Conservation (phyloP, 306 rosid species). For the Begonia fuchsioides region DNA sequence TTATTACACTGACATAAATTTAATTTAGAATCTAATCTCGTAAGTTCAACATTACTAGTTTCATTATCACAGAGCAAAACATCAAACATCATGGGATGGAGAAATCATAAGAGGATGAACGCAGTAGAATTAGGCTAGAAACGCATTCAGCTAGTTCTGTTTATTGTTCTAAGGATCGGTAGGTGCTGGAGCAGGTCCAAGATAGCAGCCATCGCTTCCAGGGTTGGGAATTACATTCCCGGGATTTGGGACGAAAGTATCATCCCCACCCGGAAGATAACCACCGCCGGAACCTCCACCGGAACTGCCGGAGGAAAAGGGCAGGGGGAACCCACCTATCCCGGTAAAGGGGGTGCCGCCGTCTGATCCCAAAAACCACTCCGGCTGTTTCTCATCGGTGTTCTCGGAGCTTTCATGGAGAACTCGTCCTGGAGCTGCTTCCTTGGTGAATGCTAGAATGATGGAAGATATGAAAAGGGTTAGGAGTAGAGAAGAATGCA, state of each 20-base stretch:
- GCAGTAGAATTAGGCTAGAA: too few species aligned
- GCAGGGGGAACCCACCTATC: slow-evolving; percentile 40
- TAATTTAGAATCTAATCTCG: too few species aligned
- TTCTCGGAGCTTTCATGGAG: slow-evolving; percentile 8
- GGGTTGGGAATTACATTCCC: slow-evolving; percentile 54
- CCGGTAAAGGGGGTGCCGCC: slow-evolving; percentile 34
- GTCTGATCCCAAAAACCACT: slow-evolving; percentile 27
- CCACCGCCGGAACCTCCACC: slow-evolving; percentile 21
- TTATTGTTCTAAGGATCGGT: too few species aligned
- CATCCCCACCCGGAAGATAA: too few species aligned
- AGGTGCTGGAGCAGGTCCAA: too few species aligned
- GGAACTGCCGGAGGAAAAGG: slow-evolving; percentile 10
- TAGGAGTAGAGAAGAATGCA: too few species aligned
- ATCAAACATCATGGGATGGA: too few species aligned
- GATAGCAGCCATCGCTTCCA: slow-evolving; percentile 1
- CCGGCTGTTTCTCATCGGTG: slow-evolving; percentile 39
- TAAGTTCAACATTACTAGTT: too few species aligned
- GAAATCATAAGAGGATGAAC: too few species aligned
- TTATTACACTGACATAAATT: too few species aligned
- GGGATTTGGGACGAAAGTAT: slow-evolving; percentile 54
- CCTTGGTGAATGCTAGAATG: slow-evolving; percentile 21
- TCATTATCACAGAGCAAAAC: too few species aligned
- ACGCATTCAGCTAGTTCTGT: too few species aligned
- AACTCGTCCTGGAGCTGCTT: slow-evolving; percentile 29
- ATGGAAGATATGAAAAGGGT: slow-evolving; percentile 17